Evolutionary conservation across 2,329 filamentous ascomycete species (phyloP).

Genomic region (Arthrobotrys conoides): DNA sequence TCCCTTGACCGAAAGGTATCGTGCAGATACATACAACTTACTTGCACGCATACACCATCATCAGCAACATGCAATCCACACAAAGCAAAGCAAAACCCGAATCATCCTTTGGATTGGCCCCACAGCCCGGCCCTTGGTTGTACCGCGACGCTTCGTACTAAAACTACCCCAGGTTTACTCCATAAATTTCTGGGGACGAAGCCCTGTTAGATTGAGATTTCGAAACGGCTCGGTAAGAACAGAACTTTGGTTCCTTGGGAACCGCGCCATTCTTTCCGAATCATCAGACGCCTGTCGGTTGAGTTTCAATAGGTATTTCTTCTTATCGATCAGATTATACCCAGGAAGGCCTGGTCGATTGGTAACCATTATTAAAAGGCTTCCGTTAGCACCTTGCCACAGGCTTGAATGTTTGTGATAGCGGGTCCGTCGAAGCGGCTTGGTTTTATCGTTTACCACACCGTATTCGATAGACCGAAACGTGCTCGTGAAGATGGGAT

Average conservation of each 20-base stretch:
- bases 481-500: conserved; percentile 39
- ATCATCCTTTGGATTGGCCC: conserved; percentile 22
- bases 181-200: conserved; percentile 50
- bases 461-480: conserved; percentile 50
- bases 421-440: conserved; percentile 36
- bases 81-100: conserved; percentile 5
- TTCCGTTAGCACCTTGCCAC: conserved; percentile 32
- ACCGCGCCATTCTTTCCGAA: conserved; percentile 46
- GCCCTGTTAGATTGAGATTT: conserved; percentile 45
- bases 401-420: conserved; percentile 18
- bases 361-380: conserved; percentile 22
- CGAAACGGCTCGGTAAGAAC: conserved; percentile 57
- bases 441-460: conserved; percentile 27
- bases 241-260: conserved; percentile 40
- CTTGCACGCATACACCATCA: conserved; percentile 11
- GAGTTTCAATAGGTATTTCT: conserved; percentile 16
- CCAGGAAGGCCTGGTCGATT: conserved; percentile 9
- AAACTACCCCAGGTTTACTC: conserved; percentile 59
- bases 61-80: conserved; percentile 44
- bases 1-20: conserved; percentile 50
- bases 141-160: conserved; percentile 38
- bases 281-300: conserved; percentile 18
- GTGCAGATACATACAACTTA: conserved; percentile 18
- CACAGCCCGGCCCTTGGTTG: conserved; percentile 45
- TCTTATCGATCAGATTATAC: not conserved